Evolutionary conservation across 73 alveolate genomes (phyloP).

Genomic region (Tetrahymena borealis): DNA sequence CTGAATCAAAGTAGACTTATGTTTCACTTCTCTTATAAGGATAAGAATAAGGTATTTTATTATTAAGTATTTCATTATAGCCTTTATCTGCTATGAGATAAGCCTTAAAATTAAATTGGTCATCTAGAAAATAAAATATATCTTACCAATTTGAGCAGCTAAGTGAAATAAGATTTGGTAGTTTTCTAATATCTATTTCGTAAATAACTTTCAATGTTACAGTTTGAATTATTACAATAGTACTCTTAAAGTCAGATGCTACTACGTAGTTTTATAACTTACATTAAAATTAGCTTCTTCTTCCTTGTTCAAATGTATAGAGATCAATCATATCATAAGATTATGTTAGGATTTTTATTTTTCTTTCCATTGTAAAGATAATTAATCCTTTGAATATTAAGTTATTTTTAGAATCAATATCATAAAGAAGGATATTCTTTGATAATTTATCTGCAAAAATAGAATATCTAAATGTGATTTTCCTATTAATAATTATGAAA

Average conservation of each 20-base stretch:
- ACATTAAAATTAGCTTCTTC: background rate
- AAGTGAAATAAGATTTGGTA: background rate
- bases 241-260: background rate
- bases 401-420: background rate
- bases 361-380: background rate
- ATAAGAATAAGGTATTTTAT: background rate
- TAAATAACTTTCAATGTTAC: background rate
- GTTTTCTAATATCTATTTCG: background rate
- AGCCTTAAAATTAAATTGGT: background rate
- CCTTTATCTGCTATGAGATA: background rate
- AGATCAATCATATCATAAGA: background rate
- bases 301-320: background rate
- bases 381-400: background rate
- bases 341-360: background rate
- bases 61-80: background rate
- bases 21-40: background rate
- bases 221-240: background rate
- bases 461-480: background rate
- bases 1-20: background rate
- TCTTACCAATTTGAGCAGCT: background rate
- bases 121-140: background rate
- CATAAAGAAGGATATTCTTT: background rate
- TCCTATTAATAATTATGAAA: background rate
- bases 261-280: background rate
- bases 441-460: background rate